Base-by-base conservation (phyloP, 345 rosid species). In the Murraya koenigii region DNA sequence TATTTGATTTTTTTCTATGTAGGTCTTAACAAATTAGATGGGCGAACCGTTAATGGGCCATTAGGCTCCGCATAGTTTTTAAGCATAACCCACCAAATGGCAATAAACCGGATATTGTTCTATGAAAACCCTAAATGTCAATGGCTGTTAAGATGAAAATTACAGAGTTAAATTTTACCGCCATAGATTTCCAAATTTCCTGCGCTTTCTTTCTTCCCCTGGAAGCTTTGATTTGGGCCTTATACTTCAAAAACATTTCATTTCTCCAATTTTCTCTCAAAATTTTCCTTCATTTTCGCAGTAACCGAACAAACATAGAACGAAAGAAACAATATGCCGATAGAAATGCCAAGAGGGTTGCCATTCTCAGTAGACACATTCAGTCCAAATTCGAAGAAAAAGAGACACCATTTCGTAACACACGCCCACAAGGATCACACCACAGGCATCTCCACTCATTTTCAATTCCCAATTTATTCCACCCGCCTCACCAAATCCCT, bases 351-450 rank as follows among this genome's bases (percentile, higher is more conserved):
- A 7, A 88, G 82, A 83, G 97, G 98, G 71, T 65, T 92, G 55
- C 97, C 97, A 6, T 92, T 94, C 80, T 88, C 94, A 17, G 97
- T 95, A 77, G 97, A 93, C 85, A 90, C 95, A 0, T 89, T 95
- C 85, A 86, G 75, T 41, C 81, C 86, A 15, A 84, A 76, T 77
- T 92, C 93, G 14, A 78, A 74, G 86, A 79, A 80, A 60, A 94
- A 93, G 86, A 81, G 93, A 65, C 89, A 88, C 80, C 94, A 89
- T 86, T 95, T 95, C 87, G 82, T 93, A 80, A 90, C 95, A 0
- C 95, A 95, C 63, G 95, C 97, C 55, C 98, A 93, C 83, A 87
- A 85, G 47, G 98, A 93, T 59, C 98, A 95, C 81, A 83, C 89
- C 71, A 73, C 80, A 60, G 93, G 93, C 30, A 88, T 93, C 76